Base-by-base conservation (phyloP, 129 eudicot species). In the Erigeron canadensis region DNA sequence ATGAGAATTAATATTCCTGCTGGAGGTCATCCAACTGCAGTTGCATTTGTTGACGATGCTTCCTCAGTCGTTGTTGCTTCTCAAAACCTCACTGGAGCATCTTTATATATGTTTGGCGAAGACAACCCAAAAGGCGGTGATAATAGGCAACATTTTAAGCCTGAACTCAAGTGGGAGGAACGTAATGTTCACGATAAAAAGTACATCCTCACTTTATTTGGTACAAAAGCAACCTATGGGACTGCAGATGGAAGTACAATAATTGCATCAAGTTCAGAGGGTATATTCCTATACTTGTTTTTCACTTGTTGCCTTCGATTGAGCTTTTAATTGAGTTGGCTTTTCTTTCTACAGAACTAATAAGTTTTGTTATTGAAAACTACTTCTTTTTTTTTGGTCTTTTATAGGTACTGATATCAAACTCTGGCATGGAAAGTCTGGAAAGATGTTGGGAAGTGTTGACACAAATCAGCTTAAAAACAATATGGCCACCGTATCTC, bases 401-500 rank as follows among this genome's bases (percentile, higher is more conserved):
- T 68, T 8, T 8, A 6, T 69, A 94, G 99, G 94, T 65, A 94
- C 99, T 75, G 99, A 94, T 79, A 88, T 94, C 51, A 80, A 78
- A 65, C 89, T 94, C 74, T 94, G 96, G 93, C 97, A 89, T 86
- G 99, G 94, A 21, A 87, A 82, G 73, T 84, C 89, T 59, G 99
- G 99, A 75, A 94, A 88, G 81, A 48, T 76, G 51, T 65, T 94
- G 85, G 99, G 96, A 23, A 74, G 77, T 79, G 89, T 88, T 65
- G 99, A 94, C 78, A 89, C 99, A 23, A 94, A 90, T 84, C 99
- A 94, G 80, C 96, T 94, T 19, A 90, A 86, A 75, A 94, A 94
- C 84, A 91, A 83, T 38, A 94, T 94, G 99, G 99, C 97, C 16
- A 85, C 97, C 1, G 66, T 94, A 75, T 94, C 99, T 77, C 99